Base-by-base conservation (phyloP, 495 filamentous ascomycete species). In the Aspergillus campestris region DNA sequence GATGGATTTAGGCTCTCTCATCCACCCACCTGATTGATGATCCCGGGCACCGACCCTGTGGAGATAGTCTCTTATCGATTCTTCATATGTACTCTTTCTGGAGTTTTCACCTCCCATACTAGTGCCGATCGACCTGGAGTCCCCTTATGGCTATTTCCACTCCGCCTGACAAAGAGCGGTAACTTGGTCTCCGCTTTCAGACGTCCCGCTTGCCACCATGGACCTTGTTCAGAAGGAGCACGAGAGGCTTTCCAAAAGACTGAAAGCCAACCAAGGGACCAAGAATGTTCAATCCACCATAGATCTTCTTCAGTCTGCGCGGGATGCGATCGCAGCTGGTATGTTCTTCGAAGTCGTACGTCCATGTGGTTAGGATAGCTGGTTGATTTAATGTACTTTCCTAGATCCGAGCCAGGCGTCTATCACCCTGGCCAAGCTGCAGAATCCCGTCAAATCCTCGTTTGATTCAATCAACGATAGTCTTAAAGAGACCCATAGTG, bases 201-300 rank as follows among this genome's bases (percentile, higher is more conserved):
- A 34, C 40, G 35, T 42, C 32, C 14, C 38, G 31, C 6, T 45
- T 42, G 36, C 38, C 61, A 66, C 46, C 51, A 89, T 89, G 84
- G 83, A 88, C 38, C 61, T 69, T 11, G 78, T 95, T 31, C 72
- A 87, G 54, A 77, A 79, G 50, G 88, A 91, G 50, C 75, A 89
- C 45, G 77, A 81, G 37, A 73, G 79, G 54, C 73, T 94, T n/a
- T 71, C 67, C 47, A 81, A 75, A 60, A 78, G 74, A 52, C 70
- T 77, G n/a, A 87, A 85, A 55, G 78, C 89, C 11, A 75, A 75
- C 1, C 76, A 84, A 48, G 62, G 79, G 14, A 75, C 90, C 13
- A 67, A 79, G 28, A 81, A 89, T 76, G 82, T 94, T 3, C 87
- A 95, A 58, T 73, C 74, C 31, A 83, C 85, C 43, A 86, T 98